These are phyloP conservation scores for Aspergillus hortae DNA, from an alignment of 2,329 filamentous ascomycete species.

Conservation along the genomic window DNA sequence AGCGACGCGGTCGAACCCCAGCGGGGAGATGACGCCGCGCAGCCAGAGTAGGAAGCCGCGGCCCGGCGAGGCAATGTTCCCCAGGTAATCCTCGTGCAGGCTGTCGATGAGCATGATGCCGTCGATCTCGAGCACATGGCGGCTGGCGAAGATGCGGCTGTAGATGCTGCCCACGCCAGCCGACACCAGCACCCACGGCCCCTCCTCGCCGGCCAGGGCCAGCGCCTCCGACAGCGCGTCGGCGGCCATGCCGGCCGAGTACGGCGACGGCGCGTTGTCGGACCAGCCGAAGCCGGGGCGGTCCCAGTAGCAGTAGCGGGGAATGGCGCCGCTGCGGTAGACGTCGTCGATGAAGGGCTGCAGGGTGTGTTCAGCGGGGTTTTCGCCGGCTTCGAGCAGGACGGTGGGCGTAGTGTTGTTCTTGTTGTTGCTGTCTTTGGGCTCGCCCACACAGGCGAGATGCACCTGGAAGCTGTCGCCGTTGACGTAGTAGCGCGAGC, in stretches of 20 bases:
- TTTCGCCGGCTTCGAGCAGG: conserved; percentile 78
- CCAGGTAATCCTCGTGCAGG: conserved; percentile 80
- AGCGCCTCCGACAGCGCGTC: conserved; percentile 86
- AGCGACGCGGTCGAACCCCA: conserved; percentile 75
- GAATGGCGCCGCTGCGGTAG: conserved; percentile 74
- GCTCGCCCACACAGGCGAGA: conserved; percentile 76
- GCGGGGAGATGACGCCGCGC: conserved; percentile 77
- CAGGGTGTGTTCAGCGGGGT: conserved; percentile 72
- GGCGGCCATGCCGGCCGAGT: conserved; percentile 88
- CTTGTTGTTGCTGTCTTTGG: conserved; percentile 39
- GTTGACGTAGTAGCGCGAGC: conserved; percentile 76
- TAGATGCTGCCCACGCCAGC: conserved; percentile 86
- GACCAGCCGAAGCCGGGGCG: conserved; percentile 84
- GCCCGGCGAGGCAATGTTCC: conserved; percentile 59
- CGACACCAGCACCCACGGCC: conserved; percentile 84
- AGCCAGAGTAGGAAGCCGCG: conserved; percentile 84
- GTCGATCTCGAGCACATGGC: conserved; percentile 69
- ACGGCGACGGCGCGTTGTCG: conserved; percentile 88
- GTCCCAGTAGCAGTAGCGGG: conserved; percentile 92
- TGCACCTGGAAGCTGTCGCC: conserved; percentile 82
- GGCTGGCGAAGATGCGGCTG: conserved; percentile 83
- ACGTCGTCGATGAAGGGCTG: conserved; percentile 75
- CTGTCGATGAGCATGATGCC: conserved; percentile 85
- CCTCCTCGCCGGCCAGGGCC: conserved; percentile 71
- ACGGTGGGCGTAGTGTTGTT: conserved; percentile 65